phyloP scores from a whole-genome alignment of 192 early-diverging fungal genomes.

The Coemansia sp. region DNA sequence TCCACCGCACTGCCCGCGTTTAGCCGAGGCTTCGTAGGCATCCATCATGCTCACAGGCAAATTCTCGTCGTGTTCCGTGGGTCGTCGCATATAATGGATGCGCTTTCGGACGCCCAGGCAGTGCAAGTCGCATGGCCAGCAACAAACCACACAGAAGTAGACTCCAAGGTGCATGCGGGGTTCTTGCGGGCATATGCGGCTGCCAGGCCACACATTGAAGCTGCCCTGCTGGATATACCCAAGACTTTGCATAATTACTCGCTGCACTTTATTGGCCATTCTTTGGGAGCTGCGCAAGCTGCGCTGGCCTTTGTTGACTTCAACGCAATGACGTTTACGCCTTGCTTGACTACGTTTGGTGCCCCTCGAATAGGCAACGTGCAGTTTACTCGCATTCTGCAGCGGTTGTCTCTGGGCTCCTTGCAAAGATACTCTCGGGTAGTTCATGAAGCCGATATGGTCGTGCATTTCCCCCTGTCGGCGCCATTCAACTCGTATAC shows the following conservation, averaged over 20 bases:
- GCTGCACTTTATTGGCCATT: slow-evolving; percentile 38
- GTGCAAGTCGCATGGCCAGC: slow-evolving; percentile 19
- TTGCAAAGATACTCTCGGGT: slow-evolving; percentile 7
- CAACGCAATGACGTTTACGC: background rate
- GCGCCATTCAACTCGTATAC: slow-evolving; percentile 16
- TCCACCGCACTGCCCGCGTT: slow-evolving; percentile 22
- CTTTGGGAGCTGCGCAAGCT: slow-evolving; percentile 40
- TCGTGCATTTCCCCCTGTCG: slow-evolving; percentile 25
- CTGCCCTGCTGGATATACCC: slow-evolving; percentile 7
- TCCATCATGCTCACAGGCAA: slow-evolving; percentile 7
- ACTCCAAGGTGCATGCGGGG: slow-evolving; percentile 26
- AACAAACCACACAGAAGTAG: background rate
- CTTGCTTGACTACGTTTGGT: slow-evolving; percentile 28
- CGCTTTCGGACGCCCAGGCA: slow-evolving; percentile 19
- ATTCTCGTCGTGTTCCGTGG: slow-evolving; percentile 33
- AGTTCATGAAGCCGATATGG: slow-evolving; percentile 32
- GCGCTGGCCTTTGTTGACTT: slow-evolving; percentile 27
- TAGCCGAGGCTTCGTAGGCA: slow-evolving; percentile 34
- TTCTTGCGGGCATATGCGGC: slow-evolving; percentile 36
- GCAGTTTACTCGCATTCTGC: slow-evolving; percentile 12
- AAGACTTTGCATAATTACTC: background rate
- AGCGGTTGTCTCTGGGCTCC: too few relatives aligned
- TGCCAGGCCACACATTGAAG: slow-evolving; percentile 4
- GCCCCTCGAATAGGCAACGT: slow-evolving; percentile 37
- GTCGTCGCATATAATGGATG: slow-evolving; percentile 35